These are phyloP conservation scores for Kodamaea kakaduensis DNA, from an alignment of 805 yeast species.

Conservation along the genomic window DNA sequence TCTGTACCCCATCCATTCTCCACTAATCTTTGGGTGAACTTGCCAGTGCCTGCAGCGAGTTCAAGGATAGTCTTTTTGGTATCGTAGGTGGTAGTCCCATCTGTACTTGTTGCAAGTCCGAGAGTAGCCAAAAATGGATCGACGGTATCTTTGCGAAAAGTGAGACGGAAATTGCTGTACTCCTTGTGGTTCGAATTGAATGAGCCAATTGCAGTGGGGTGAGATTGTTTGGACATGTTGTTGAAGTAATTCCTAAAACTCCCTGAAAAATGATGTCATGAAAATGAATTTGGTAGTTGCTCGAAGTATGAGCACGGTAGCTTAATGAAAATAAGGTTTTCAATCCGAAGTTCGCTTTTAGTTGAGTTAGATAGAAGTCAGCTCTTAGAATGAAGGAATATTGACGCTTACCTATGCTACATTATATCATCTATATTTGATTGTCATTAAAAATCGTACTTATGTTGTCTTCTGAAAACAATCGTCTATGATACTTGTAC, in stretches of 20 bases:
- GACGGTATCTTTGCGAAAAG: slow-evolving; percentile 42
- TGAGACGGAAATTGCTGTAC: slow-evolving; percentile 53
- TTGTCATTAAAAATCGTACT: too few relatives aligned
- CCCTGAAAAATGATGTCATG: too few relatives aligned
- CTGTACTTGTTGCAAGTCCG: slow-evolving; percentile 19
- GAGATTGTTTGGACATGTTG: slow-evolving; percentile 15
- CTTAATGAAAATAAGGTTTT: too few relatives aligned
- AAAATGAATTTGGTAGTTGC: too few relatives aligned
- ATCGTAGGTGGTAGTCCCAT: slow-evolving; percentile 7
- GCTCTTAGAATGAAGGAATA: too few relatives aligned
- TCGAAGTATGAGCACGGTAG: too few relatives aligned
- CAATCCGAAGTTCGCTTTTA: too few relatives aligned
- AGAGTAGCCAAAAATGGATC: slow-evolving; percentile 38
- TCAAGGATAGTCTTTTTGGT: slow-evolving; percentile 37
- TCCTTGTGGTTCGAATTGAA: slow-evolving; percentile 49
- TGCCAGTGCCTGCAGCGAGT: slow-evolving; percentile 63
- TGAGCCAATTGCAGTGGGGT: slow-evolving; percentile 41
- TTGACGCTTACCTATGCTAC: too few relatives aligned
- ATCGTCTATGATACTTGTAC: neutral
- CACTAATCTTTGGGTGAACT: slow-evolving; percentile 48
- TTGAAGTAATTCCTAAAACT: too few relatives aligned
- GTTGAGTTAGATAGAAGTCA: too few relatives aligned
- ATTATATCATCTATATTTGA: too few relatives aligned
- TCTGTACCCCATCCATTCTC: slow-evolving; percentile 31
- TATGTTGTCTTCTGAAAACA: too few relatives aligned